Evolutionary conservation across 129 eudicot genomes (phyloP), one percentile per base, ranked within the genome.

Genomic region (Saussurea involucrata): DNA sequence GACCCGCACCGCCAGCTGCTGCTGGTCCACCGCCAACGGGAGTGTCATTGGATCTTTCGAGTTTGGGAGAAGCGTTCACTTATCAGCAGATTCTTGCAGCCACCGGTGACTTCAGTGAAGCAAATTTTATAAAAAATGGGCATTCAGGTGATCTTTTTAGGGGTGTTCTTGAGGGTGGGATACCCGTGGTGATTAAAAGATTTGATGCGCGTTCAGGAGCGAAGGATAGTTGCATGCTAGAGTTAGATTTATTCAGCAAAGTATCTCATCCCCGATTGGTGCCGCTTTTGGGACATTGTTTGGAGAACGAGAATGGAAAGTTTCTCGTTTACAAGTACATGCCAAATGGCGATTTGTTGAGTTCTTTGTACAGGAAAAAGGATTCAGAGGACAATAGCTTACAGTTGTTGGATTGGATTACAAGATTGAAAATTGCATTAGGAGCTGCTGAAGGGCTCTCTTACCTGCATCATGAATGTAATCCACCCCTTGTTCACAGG

Each of bases 401-500:
- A 73, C 96, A 86, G 88, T 95, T 97, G 24, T 68, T 95, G 86
- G 99, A 95, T 87, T 92, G 99, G 99, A 95, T 95, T 61, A 95
- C 97, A 0, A 92, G 99, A 82, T 87, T 95, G 40, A 95, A 95
- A 75, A 92, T 95, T 37, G 99, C 99, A 0, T 80, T 76, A 12
- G 97, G 99, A 71, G 96, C 94, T 27, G 99, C 99, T 5, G 99
- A 95, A 84, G 92, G 83, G 68, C 91, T 95, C 11, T 83, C 89
- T 73, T 95, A 87, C 79, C 85, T 95, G 21, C 99, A 95, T 82
- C 99, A 92, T 70, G 99, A 95, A 28, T 95, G 97, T 76, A 77
- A 63, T 63, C 99, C 99, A 37, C 97, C 99, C 57, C 88, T 92
- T 72, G 99, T 95, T 70, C 99, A 95, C 92, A 89, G 97, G 99